phyloP scores from a whole-genome alignment of 2,329 filamentous ascomycete genomes.

The Herpotrichia juniperi region DNA sequence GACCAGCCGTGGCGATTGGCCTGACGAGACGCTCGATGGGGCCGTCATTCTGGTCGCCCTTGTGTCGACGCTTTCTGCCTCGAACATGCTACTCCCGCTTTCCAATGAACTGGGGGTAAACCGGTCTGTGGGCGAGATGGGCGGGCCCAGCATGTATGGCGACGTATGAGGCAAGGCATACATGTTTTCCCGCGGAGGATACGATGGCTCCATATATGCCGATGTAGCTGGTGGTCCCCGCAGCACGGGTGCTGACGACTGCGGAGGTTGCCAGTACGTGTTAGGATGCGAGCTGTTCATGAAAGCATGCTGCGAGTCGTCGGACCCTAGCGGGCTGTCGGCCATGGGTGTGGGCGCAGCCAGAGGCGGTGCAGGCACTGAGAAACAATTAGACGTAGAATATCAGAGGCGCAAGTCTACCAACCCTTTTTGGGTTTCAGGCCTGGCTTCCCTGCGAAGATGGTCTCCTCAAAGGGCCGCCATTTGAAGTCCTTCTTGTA shows the following conservation, averaged over 20 bases:
- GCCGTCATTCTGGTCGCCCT: constrained; percentile 32
- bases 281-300: constrained; percentile 13
- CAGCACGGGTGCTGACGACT: constrained; percentile 12
- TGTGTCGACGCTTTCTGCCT: constrained; percentile 37
- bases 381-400: background rate
- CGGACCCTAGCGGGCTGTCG: constrained; percentile 4
- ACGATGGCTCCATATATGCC: constrained; percentile 20
- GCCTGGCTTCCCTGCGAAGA: constrained; percentile 53
- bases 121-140: constrained; percentile 35
- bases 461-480: constrained; percentile 71
- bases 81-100: constrained; percentile 47
- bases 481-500: constrained; percentile 81
- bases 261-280: constrained; percentile 19
- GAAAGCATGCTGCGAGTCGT: constrained; percentile 8
- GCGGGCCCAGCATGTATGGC: constrained; percentile 29
- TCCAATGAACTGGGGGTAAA: constrained; percentile 42
- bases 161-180: constrained; percentile 10
- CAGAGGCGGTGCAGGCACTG: background rate
- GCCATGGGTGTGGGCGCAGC: background rate
- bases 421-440: constrained; percentile 55
- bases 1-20: constrained; percentile 55
- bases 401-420: constrained; percentile 5
- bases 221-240: constrained; percentile 15
- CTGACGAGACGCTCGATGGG: constrained; percentile 47
- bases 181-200: constrained; percentile 9